Percentiles rank a stretch among this genome's conserved stretches.
These are phyloP conservation scores for Stemphylium beticola DNA, from an alignment of 2,329 filamentous ascomycete genomes.

Conservation along the genomic window DNA sequence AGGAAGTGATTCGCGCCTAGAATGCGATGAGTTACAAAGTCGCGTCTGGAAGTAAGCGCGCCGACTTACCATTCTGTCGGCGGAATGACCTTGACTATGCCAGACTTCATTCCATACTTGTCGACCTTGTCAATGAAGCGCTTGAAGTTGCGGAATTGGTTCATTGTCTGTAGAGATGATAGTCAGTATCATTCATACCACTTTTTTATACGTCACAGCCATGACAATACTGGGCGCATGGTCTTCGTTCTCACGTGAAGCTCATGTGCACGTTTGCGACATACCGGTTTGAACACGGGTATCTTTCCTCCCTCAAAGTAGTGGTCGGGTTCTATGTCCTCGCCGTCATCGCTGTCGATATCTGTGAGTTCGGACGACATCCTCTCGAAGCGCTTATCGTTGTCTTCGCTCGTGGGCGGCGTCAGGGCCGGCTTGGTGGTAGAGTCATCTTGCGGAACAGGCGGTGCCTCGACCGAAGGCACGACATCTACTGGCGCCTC, in stretches of 20 bases:
- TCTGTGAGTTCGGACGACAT: slow-evolving; percentile 58
- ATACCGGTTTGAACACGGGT: slow-evolving; percentile 87
- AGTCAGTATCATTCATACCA: slow-evolving; percentile 23
- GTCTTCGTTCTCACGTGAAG: not conserved
- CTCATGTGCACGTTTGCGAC: slow-evolving; percentile 41
- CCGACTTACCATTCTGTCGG: slow-evolving; percentile 84
- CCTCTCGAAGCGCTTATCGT: slow-evolving; percentile 53
- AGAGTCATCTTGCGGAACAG: slow-evolving; percentile 32
- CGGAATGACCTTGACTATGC: slow-evolving; percentile 94
- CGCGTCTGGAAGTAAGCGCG: slow-evolving; percentile 3
- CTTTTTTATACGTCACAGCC: not conserved
- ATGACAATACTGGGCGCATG: slow-evolving; percentile 8
- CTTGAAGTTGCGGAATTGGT: slow-evolving; percentile 93
- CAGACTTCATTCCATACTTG: slow-evolving; percentile 94
- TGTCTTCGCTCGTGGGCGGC: slow-evolving; percentile 60
- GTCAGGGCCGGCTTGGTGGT: slow-evolving; percentile 53
- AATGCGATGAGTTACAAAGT: slow-evolving; percentile 16
- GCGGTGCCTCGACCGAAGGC: slow-evolving; percentile 43
- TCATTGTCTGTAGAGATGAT: slow-evolving; percentile 68
- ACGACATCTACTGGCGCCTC: slow-evolving; percentile 39
- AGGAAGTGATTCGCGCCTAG: slow-evolving; percentile 72
- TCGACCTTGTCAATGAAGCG: slow-evolving; percentile 90
- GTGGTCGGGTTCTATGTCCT: slow-evolving; percentile 82
- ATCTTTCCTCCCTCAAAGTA: slow-evolving; percentile 84
- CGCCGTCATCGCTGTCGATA: slow-evolving; percentile 57